phyloP scores from a whole-genome alignment of 1,139 yeast genomes.

The Lipomyces yarrowii region DNA sequence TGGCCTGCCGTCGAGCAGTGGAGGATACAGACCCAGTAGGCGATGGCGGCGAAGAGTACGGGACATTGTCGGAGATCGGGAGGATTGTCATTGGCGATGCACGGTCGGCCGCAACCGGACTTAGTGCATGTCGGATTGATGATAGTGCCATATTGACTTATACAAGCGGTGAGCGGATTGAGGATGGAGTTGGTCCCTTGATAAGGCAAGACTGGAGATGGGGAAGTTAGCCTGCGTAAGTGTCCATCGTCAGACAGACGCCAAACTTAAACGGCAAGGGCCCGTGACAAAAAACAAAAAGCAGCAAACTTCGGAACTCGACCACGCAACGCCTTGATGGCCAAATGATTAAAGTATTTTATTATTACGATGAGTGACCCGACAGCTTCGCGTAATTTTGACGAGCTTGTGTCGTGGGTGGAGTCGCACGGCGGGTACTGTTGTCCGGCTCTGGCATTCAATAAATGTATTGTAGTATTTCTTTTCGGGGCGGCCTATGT shows the following conservation, averaged over 20 bases:
- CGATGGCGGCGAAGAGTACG: constrained; percentile 22
- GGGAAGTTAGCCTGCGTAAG: neutral
- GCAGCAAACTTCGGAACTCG: neutral
- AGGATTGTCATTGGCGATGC: constrained; percentile 19
- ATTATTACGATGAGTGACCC: neutral
- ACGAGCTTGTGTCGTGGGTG: constrained; percentile 21
- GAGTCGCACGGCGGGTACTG: constrained; percentile 21
- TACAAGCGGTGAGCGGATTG: neutral
- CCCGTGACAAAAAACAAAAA: neutral
- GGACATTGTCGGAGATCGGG: constrained; percentile 16
- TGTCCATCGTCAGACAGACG: neutral
- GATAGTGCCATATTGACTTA: constrained; percentile 7
- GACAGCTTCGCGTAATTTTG: neutral
- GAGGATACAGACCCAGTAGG: constrained; percentile 26
- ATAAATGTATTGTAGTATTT: constrained; percentile 5
- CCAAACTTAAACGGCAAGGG: neutral
- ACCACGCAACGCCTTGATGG: neutral
- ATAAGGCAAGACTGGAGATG: neutral
- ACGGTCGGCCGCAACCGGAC: constrained; percentile 14
- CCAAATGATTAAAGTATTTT: neutral
- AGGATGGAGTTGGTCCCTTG: neutral
- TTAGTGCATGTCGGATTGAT: constrained; percentile 21
- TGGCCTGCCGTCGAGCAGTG: constrained; percentile 21
- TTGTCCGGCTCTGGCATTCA: constrained; percentile 14
- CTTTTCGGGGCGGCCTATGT: neutral